Evolutionary conservation across 1,284 basidiomycete genomes (phyloP), one percentile per base, ranked within the genome.

Genomic region (Pyrrhoderma lamaoense): DNA sequence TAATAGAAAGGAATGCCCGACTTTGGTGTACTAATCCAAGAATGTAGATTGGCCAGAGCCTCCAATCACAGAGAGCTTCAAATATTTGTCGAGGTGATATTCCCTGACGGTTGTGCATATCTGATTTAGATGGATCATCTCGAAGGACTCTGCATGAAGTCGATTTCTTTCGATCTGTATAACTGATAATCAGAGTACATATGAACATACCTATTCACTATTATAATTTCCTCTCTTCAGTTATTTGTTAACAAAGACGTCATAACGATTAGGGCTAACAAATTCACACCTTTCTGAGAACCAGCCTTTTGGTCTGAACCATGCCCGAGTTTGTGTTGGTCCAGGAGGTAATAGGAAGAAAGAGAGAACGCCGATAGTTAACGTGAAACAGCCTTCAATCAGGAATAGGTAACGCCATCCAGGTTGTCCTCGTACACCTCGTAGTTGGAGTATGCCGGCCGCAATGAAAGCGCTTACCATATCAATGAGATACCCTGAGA

Each of bases 31-130:
- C 62, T 9, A 76, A 56, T 11, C 73, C 74, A 19, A 79, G 64
- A 16, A 68, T 57, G 56, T 80, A 79, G 16, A 80, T 53, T 0
- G 79, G 79, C 77, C 78, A 81, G 55, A 81, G 63, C 45, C 72
- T 64, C 69, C 74, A 79, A 59, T 80, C 77, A 21, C 62, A 64
- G 8, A 80, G 46, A 9, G 73, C 70, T 42, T 64, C 58, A 60
- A 66, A 74, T 22, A 80, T 71, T 68, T 73, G 75, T 43, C 57
- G 57, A 4, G 68, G 51, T 2, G 68, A 68, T 3, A 82, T 65
- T 4, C 76, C 76, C 64, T 83, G 69, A 19, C 82, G 73, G 58
- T 84, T 83, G 64, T 84, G 79, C 80, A 83, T 83, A 57, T 71
- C 67, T 13, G 71, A 74, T 63, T 82, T 77, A 0, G 73, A 67